Base-by-base conservation (phyloP, 441 rosid genomes). In the Biscutella auriculata region DNA sequence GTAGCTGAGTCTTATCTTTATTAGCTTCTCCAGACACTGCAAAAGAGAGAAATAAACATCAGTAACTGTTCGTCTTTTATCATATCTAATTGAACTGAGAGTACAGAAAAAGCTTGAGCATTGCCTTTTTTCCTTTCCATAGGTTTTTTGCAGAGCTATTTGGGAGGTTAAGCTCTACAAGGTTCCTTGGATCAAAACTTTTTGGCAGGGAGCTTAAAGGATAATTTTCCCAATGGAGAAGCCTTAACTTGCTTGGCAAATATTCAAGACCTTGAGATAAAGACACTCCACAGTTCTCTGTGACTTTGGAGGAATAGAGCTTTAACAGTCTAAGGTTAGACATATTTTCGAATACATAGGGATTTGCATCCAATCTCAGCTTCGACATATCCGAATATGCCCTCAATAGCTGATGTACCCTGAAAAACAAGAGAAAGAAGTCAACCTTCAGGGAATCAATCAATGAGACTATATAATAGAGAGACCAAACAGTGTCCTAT, bases 101-200 rank as follows among this genome's bases (percentile, higher is more conserved):
- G 4, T 50, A 10, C 6, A 42, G 0, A n/a, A n/a, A n/a, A 8
- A 51, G 33, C 14, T 8, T 30, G 36, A 30, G 17, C 11, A 8
- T 19, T 68, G 10, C 81, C 72, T 37, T 56, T n/a, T 15, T 50
- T 4, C 70, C 75, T 50, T 52, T 48, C 79, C 76, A 74, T 4
- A 71, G 65, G 23, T 53, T 48, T 25, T 46, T 29, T 23, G 34
- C 36, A 8, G 35, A 37, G 47, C 74, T 73, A 8, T 26, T 19
- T 27, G 71, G 32, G 39, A 78, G 48, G 23, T 55, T 61, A 13
- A 68, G 48, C 58, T 68, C 67, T 13, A 68, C 53, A 5, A 68
- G 63, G 10, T 62, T 61, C 59, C 14, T n/a, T 33, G 72, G 67
- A 48, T 62, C 10, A 62, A 75, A 60, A 21, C 8, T 8, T 5